Percentiles rank a stretch among this genome's conserved stretches.
Conservation (phyloP, 768 basidiomycete species). For the Lentinula sp. region DNA sequence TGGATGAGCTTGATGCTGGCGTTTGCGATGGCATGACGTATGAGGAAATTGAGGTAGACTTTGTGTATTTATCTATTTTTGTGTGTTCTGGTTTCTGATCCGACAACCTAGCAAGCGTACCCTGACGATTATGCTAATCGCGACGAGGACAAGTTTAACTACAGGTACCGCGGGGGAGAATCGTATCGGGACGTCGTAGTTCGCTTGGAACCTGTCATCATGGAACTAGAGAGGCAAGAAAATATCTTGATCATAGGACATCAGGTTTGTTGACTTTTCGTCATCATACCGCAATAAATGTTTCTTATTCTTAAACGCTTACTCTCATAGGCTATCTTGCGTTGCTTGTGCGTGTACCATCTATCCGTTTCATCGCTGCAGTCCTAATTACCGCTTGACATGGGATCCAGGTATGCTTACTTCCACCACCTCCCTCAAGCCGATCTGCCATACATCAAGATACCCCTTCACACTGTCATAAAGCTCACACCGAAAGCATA, state of each 20-base stretch:
- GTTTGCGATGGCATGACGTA: conserved; percentile 99
- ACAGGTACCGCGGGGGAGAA: conserved; percentile 95
- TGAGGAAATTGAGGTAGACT: conserved; percentile 87
- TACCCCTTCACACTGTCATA: conserved; percentile 95
- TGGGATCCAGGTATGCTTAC: conserved; percentile 78
- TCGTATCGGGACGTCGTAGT: conserved; percentile 97
- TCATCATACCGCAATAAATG: not conserved
- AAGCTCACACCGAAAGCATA: conserved; percentile 98
- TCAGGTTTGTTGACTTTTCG: conserved; percentile 43
- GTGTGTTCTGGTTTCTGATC: not conserved
- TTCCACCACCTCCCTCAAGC: conserved; percentile 89
- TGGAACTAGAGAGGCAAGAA: conserved; percentile 97
- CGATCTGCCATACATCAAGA: conserved; percentile 96
- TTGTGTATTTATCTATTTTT: not conserved
- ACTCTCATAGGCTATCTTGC: conserved; percentile 59
- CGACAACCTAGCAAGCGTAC: conserved; percentile 66
- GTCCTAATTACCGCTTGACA: not conserved
- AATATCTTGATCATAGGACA: conserved; percentile 97
- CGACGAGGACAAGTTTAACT: conserved; percentile 99
- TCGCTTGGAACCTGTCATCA: conserved; percentile 94
- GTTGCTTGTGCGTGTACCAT: conserved; percentile 53
- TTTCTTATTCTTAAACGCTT: not conserved
- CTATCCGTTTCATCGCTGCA: not conserved
- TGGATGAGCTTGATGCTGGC: conserved; percentile 97
- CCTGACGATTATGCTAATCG: conserved; percentile 98